These are phyloP conservation scores for Meripilus lineatus DNA, from an alignment of 1,284 basidiomycete genomes.

Conservation along the genomic window DNA sequence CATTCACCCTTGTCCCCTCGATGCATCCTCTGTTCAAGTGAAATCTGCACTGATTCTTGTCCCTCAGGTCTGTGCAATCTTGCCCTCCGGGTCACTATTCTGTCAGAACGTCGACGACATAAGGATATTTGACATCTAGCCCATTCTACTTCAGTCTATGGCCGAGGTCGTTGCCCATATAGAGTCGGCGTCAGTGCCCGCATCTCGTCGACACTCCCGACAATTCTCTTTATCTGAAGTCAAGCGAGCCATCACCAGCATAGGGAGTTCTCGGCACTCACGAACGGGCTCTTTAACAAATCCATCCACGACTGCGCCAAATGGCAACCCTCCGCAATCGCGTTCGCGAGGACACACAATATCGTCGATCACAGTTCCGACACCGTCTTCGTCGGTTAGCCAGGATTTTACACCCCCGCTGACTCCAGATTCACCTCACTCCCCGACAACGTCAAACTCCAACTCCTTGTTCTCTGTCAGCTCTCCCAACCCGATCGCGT, in stretches of 20 bases:
- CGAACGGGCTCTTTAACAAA: not conserved
- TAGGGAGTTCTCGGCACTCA: not conserved
- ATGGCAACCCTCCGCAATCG: not conserved
- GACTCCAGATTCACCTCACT: slow-evolving; percentile 8
- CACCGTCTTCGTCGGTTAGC: not conserved
- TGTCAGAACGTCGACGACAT: too few species aligned
- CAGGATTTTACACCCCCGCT: slow-evolving; percentile 8
- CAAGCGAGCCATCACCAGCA: slow-evolving; percentile 5
- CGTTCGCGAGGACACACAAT: slow-evolving; percentile 8
- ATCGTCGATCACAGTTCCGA: not conserved
- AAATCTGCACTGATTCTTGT: too few species aligned
- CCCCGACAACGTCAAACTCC: too few species aligned
- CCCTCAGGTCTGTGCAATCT: too few species aligned
- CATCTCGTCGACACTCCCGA: too few species aligned
- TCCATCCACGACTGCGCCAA: not conserved
- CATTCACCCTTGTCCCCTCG: too few species aligned
- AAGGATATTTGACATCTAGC: too few species aligned
- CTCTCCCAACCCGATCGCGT: not conserved
- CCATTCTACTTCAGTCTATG: too few species aligned
- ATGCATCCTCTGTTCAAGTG: too few species aligned
- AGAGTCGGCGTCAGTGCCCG: too few species aligned
- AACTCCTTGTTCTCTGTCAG: slow-evolving; percentile 1
- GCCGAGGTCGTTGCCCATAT: too few species aligned
- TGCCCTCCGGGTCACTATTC: too few species aligned
- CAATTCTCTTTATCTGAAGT: slow-evolving; percentile 4